Conservation (phyloP, 2,329 filamentous ascomycete species). For the Xenoacremonium recifei region DNA sequence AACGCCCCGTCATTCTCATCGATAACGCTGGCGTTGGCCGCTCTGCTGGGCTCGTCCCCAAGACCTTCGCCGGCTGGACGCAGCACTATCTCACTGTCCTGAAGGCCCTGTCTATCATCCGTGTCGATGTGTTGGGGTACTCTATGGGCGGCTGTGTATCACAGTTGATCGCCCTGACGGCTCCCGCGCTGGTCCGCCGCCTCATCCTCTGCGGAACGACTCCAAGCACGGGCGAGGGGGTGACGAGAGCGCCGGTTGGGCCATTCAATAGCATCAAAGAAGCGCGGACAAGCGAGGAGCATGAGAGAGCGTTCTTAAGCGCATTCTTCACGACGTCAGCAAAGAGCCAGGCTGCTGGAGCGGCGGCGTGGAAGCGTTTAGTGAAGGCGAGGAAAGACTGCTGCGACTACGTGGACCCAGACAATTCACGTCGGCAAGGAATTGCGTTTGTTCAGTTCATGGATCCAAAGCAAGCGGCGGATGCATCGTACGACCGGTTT, state of each 20-base stretch:
- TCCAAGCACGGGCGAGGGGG: slow-evolving; percentile 37
- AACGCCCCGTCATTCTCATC: slow-evolving; percentile 43
- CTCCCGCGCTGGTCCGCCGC: slow-evolving; percentile 34
- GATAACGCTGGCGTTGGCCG: slow-evolving; percentile 49
- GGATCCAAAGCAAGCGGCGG: slow-evolving; percentile 29
- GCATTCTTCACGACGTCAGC: slow-evolving; percentile 33
- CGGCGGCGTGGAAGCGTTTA: slow-evolving; percentile 35
- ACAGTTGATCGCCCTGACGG: slow-evolving; percentile 43
- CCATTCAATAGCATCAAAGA: slow-evolving; percentile 33
- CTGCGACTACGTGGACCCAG: slow-evolving; percentile 22
- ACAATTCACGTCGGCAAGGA: slow-evolving; percentile 28
- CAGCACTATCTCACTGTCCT: slow-evolving; percentile 35
- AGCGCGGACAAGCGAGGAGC: slow-evolving; percentile 31
- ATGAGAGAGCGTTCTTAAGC: slow-evolving; percentile 31
- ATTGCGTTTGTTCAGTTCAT: slow-evolving; percentile 35
- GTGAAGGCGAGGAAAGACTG: slow-evolving; percentile 24
- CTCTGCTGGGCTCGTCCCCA: slow-evolving; percentile 40
- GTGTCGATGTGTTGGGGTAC: slow-evolving; percentile 48
- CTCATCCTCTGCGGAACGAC: slow-evolving; percentile 44
- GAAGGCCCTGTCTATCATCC: slow-evolving; percentile 33
- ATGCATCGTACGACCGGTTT: slow-evolving; percentile 34
- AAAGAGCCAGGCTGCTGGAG: slow-evolving; percentile 30
- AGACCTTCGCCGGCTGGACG: slow-evolving; percentile 29
- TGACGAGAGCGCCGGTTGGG: slow-evolving; percentile 26
- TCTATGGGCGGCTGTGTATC: slow-evolving; percentile 48